Conservation (phyloP, 495 filamentous ascomycete species). For the Cercophora newfieldiana region DNA sequence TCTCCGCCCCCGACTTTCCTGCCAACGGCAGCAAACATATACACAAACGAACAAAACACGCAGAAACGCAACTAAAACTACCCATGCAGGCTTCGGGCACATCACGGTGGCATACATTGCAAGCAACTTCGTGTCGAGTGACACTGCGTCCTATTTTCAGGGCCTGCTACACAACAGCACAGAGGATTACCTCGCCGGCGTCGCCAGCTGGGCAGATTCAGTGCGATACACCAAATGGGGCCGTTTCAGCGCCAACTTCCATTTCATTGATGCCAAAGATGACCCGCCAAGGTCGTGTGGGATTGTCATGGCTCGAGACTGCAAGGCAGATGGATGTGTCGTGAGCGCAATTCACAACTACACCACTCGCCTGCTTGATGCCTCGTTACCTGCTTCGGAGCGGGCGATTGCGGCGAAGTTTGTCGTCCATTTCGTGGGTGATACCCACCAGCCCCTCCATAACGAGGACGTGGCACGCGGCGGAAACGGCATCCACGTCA, state of each 20-base stretch:
- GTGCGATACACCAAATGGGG: conserved; percentile 60
- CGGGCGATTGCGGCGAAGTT: conserved; percentile 59
- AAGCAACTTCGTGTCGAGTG: conserved; percentile 42
- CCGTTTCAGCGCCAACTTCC: conserved; percentile 58
- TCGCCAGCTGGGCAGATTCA: conserved; percentile 66
- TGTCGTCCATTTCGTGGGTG: conserved; percentile 64
- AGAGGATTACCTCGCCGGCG: conserved; percentile 55
- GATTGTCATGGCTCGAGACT: conserved; percentile 63
- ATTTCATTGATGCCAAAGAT: conserved; percentile 74
- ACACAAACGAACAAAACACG: not conserved
- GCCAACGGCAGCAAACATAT: not conserved
- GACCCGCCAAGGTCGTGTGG: conserved; percentile 58
- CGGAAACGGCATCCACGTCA: conserved; percentile 61
- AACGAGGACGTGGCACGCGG: conserved; percentile 59
- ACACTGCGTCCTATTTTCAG: conserved; percentile 46
- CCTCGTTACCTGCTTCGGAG: conserved; percentile 37
- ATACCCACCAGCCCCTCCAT: conserved; percentile 68
- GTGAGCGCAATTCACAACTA: conserved; percentile 62
- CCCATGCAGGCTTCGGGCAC: conserved; percentile 54
- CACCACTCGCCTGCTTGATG: conserved; percentile 51
- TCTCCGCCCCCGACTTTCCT: not conserved
- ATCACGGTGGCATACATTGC: conserved; percentile 60
- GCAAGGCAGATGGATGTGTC: conserved; percentile 60
- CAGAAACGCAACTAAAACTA: not conserved
- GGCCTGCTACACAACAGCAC: conserved; percentile 46